These are phyloP conservation scores for Gastrolobium bilobum DNA, from an alignment of 306 rosid species.

Conservation along the genomic window DNA sequence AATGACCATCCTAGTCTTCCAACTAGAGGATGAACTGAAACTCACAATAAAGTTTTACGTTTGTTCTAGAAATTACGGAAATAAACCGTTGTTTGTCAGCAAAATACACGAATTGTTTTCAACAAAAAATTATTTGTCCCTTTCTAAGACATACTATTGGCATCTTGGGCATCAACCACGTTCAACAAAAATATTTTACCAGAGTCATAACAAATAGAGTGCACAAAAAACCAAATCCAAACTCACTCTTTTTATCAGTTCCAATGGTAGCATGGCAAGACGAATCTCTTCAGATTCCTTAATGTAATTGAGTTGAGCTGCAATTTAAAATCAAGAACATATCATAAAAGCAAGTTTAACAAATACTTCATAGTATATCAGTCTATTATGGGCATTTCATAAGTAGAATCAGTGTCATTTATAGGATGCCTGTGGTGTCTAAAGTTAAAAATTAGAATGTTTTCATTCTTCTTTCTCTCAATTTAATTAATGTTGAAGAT, in stretches of 20 bases:
- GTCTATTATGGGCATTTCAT: conserved; percentile 23
- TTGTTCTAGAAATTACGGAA: conserved; percentile 16
- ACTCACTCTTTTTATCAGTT: conserved; percentile 89
- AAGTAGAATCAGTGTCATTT: conserved; percentile 23
- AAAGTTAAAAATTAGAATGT: conserved; percentile 5
- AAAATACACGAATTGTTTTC: conserved; percentile 1
- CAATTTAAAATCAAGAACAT: conserved; percentile 49
- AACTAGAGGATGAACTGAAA: conserved; percentile 24
- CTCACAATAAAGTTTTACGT: neutral
- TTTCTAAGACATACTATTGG: neutral
- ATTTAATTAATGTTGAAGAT: neutral
- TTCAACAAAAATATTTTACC: conserved; percentile 18
- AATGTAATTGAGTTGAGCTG: conserved; percentile 74
- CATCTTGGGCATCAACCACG: conserved; percentile 15
- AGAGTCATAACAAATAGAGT: neutral
- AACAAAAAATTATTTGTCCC: neutral
- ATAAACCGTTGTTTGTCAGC: conserved; percentile 29
- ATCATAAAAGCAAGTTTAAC: conserved; percentile 31
- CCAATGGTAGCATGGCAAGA: conserved; percentile 90
- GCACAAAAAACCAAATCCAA: conserved; percentile 38
- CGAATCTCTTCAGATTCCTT: conserved; percentile 89
- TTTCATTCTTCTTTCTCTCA: conserved; percentile 8
- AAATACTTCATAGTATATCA: conserved; percentile 28
- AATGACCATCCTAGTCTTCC: conserved; percentile 23
- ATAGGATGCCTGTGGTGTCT: conserved; percentile 9